Base-by-base conservation (phyloP, 2,329 filamentous ascomycete species). In the Ramichloridium luteum region DNA sequence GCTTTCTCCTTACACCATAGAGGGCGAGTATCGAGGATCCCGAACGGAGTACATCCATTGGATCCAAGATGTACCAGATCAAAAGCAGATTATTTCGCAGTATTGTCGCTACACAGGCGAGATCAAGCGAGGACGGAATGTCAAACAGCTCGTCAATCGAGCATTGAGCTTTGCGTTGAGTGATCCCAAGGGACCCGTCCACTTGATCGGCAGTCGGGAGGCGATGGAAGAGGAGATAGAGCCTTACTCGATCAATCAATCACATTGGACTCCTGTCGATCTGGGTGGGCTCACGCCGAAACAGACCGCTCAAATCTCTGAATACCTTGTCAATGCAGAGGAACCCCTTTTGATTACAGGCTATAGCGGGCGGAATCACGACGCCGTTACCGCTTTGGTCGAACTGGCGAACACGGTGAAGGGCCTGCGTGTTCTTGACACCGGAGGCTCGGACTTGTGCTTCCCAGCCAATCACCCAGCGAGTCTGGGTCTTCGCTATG, bases 141-240 rank as follows among this genome's bases (percentile, higher is more conserved):
- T 92, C 38, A 92, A 92, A 64, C 83, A 93, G 60, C 77, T 92
- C 59, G 80, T 93, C 38, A 84, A 84, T 50, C 76, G 84, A 1
- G 84, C 84, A 0, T 56, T 93, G 34, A 81, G 83, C 45, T 92
- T 90, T 49, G 82, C 84, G 0, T 79, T 62, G 28, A 82, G 75
- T 16, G 77, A 78, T 32, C 84, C 84, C 0, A 69, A 77, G 40
- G 84, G 84, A 0, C 84, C 84, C 0, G 81, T 85, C 1, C 92
- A 93, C 45, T 61, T 93, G 3, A 73, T 70, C 34, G 82, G 79
- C 1, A 78, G 81, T 1, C 66, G 84, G 41, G 84, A 93, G 55
- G 73, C 84, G 1, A 82, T 93, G 74, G 81, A 90, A 52, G 77
- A 86, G 48, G 84, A 92, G 25, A 77, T 93, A 25, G 64, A 74